Evolutionary conservation across 2,329 filamentous ascomycete genomes (phyloP).

Genomic region (Trichoderma cornu-damae): DNA sequence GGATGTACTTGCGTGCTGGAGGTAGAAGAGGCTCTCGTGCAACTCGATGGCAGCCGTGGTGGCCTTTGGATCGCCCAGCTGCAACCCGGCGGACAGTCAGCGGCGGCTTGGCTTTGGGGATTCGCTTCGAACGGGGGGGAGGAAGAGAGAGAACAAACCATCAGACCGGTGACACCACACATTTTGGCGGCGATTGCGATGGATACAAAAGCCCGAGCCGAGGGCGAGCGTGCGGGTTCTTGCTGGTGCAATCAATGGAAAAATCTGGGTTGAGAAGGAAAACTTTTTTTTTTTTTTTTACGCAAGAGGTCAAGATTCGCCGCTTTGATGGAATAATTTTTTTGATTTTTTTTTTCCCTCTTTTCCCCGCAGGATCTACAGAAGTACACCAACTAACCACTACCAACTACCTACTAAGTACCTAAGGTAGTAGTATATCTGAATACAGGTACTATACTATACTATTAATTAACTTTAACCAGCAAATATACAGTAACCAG

Average conservation of each 20-base stretch:
- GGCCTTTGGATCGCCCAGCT: slow-evolving; percentile 11
- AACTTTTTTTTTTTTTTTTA: too few species aligned
- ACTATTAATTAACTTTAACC: too few species aligned
- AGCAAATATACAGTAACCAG: too few species aligned
- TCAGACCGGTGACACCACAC: slow-evolving; percentile 13
- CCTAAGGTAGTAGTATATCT: too few species aligned
- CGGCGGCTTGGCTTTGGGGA: background rate
- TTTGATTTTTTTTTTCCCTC: background rate
- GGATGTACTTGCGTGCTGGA: slow-evolving; percentile 5
- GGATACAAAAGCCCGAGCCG: background rate
- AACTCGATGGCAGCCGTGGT: slow-evolving; percentile 12
- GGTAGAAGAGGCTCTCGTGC: slow-evolving; percentile 5
- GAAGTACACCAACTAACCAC: too few species aligned
- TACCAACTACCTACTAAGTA: too few species aligned
- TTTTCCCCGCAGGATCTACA: slow-evolving; percentile 3
- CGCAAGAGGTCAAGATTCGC: background rate
- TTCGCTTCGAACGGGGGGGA: background rate
- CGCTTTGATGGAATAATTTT: background rate
- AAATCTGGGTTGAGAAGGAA: background rate
- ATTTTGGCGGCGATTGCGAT: background rate
- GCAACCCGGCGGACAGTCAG: background rate
- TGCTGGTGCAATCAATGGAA: background rate
- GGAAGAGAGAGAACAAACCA: slow-evolving; percentile 4
- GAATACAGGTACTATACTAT: too few species aligned
- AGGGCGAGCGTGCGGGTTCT: background rate